Evolutionary conservation across 805 yeast species (phyloP), one percentile per base, ranked within the genome.

Genomic region (Naumovozyma dairenensis): DNA sequence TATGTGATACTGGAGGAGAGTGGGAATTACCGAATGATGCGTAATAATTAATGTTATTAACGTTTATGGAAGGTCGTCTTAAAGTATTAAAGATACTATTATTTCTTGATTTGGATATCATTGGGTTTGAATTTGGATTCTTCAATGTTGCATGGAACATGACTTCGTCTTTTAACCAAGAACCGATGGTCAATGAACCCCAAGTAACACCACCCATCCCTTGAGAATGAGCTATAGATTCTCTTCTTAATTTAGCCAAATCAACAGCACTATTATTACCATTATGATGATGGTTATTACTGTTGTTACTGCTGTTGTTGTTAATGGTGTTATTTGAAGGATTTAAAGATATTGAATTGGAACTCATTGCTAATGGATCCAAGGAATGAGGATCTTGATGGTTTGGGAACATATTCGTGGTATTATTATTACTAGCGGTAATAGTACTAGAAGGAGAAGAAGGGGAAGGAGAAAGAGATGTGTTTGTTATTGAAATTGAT

Each of bases 141-240:
- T 39, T 40, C 32, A 45, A 38, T 15, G 53, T 48, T 2, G 54
- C 44, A 32, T 59, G 68, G 64, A 80, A 71, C 75, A 81, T 69
- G 14, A 81, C 89, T 52, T 89, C 98, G 57, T 89, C 97, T 53
- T 86, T 81, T 16, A 89, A 66, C 98, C 98, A 89, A 12, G 92
- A 78, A 10, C 96, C 96, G 20, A 89, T 86, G 18, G 94, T 80
- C 37, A 87, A 75, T 3, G 94, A 86, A 16, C 97, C 97, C 96
- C 96, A 89, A 6, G 94, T 80, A 21, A 89, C 82, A 30, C 97
- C 98, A 28, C 97, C 97, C 79, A 92, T 83, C 8, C 97, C 97
- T 55, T 85, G 95, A 2, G 95, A 80, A 56, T 89, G 97, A 20
- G 96, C 96, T 38, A 92, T 76, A 37, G 87, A 77, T 49, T 89